Evolutionary conservation across 2,329 filamentous ascomycete genomes (phyloP), one percentile per base, ranked within the genome.

Genomic region (Talaromyces islandicus): DNA sequence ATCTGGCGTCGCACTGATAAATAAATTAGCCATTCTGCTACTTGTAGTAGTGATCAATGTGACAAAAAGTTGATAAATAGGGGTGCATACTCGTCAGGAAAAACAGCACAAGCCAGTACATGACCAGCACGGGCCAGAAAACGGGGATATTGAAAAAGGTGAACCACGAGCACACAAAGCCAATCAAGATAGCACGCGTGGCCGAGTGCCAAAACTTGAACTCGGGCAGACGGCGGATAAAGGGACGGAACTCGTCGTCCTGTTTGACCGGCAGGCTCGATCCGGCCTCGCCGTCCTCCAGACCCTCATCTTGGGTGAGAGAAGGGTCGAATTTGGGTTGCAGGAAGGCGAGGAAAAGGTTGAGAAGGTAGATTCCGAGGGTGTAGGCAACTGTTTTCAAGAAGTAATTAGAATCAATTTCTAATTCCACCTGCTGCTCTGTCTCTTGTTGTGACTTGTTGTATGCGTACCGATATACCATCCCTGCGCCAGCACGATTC

Each of bases 121-220:
- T 90, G 65, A 99, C 92, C 75, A 99, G 80, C 7, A 99, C 92
- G 14, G 94, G 94, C 94, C 94, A 99, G 85, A 99, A 99, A 61
- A 99, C 94, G 0, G 94, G 94, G 66, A 99, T 86, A 78, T 99
- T 91, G 79, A 97, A 99, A 73, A 97, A 82, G 71, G 89, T 83
- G 75, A 95, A 96, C 90, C 91, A 97, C 68, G 87, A 91, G 85
- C 92, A 97, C 64, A 88, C 66, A 75, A 97, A 96, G 41, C 84
- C 87, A 70, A 97, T 90, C 66, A 81, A 73, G 69, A 97, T 85
- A 59, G 93, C 93, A 71, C 92, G 86, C 60, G 93, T 97, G 58
- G 93, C 92, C 70, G 90, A 89, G 80, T 97, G 91, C 94, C 94
- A 99, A 83, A 99, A 99, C 84, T 99, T 99, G 85, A 99, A 99